Conservation (phyloP, 345 rosid genomes). For the Camelina sativa region DNA sequence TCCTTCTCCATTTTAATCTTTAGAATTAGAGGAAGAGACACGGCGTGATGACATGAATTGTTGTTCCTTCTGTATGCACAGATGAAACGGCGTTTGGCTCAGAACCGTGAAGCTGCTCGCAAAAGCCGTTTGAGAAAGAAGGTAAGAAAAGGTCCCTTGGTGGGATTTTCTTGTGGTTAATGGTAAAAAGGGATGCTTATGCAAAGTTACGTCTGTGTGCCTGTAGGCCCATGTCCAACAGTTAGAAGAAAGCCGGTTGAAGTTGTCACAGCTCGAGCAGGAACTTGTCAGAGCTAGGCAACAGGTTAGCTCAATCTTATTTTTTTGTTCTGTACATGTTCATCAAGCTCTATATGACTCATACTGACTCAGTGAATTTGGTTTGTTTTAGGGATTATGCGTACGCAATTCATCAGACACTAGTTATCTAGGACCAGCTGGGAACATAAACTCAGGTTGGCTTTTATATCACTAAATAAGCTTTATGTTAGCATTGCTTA, state of each 20-base stretch:
- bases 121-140: conserved; percentile 94
- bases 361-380: conserved; percentile 29
- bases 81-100: conserved; percentile 83
- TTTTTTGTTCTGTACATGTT: conserved; percentile 3
- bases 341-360: neutral
- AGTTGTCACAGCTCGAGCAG: conserved; percentile 81
- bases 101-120: conserved; percentile 97
- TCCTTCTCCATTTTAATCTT: conserved; percentile 5
- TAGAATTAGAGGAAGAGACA: conserved; percentile 24
- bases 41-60: conserved; percentile 35
- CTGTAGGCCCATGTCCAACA: conserved; percentile 91
- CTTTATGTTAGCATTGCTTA: conserved; percentile 14
- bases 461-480: conserved; percentile 15
- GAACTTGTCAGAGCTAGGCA: conserved; percentile 82
- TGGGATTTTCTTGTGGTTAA: conserved; percentile 11
- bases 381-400: conserved; percentile 61
- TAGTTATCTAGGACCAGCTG: conserved; percentile 59
- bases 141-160: conserved; percentile 44
- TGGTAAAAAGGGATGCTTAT: neutral
- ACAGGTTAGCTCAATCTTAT: conserved; percentile 46
- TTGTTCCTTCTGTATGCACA: conserved; percentile 44
- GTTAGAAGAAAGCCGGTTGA: conserved; percentile 77
- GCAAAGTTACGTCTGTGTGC: conserved; percentile 5
- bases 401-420: conserved; percentile 52
- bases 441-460: conserved; percentile 56